These are phyloP conservation scores for Sugiyamaella castrensis DNA, from an alignment of 1,139 yeast species.

Conservation along the genomic window DNA sequence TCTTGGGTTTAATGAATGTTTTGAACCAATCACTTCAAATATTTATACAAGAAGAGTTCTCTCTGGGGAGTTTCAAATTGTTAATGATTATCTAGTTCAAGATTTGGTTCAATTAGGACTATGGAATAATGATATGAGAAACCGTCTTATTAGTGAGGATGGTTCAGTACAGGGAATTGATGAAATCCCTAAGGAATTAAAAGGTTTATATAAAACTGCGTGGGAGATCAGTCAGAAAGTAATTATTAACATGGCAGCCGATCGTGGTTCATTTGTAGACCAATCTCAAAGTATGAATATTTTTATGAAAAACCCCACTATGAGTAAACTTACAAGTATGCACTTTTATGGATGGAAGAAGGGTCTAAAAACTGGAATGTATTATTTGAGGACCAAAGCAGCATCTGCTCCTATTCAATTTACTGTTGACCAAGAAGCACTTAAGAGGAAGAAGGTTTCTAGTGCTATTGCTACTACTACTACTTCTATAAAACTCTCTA, in stretches of 20 bases:
- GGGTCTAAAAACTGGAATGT: conserved; percentile 91
- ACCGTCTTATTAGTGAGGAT: conserved; percentile 61
- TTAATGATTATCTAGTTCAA: conserved; percentile 64
- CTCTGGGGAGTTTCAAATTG: conserved; percentile 76
- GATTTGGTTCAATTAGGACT: conserved; percentile 68
- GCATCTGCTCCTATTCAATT: conserved; percentile 86
- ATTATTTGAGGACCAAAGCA: conserved; percentile 84
- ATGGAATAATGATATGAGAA: conserved; percentile 69
- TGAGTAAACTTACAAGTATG: conserved; percentile 80
- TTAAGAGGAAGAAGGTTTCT: conserved; percentile 23
- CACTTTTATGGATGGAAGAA: conserved; percentile 89
- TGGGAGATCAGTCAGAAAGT: conserved; percentile 83
- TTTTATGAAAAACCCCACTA: conserved; percentile 67
- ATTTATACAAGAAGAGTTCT: conserved; percentile 72
- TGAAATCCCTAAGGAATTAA: conserved; percentile 64
- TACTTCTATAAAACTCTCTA: not conserved
- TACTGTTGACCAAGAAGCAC: conserved; percentile 56
- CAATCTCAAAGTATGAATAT: conserved; percentile 86
- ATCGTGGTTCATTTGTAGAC: conserved; percentile 81
- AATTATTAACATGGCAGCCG: conserved; percentile 84
- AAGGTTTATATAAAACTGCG: conserved; percentile 75
- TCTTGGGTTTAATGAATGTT: conserved; percentile 74
- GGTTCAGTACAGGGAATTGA: conserved; percentile 75
- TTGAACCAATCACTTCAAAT: conserved; percentile 80
- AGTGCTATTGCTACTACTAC: not conserved